phyloP scores from a whole-genome alignment of 2,329 filamentous ascomycete species.

The Grosmannia huntii region DNA sequence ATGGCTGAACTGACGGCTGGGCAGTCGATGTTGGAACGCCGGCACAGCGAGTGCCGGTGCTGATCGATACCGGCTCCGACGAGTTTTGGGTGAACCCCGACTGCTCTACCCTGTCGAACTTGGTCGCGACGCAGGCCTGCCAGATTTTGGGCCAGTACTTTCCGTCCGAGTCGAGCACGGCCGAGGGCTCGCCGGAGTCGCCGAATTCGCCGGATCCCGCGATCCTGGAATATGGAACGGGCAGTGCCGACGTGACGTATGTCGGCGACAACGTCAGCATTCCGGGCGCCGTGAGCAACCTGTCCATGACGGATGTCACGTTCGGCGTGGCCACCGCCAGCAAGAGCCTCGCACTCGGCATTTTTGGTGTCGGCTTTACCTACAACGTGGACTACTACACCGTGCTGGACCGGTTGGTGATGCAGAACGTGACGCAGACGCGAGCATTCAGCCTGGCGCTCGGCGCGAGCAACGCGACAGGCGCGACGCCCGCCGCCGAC shows the following conservation, averaged over 20 bases:
- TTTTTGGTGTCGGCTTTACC: conserved; percentile 59
- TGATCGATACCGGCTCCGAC: conserved; percentile 41
- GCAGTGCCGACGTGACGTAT: conserved; percentile 28
- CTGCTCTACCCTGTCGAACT: conserved; percentile 23
- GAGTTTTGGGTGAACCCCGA: conserved; percentile 48
- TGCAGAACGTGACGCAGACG: conserved; percentile 33
- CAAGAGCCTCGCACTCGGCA: conserved; percentile 32
- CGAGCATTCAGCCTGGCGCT: conserved; percentile 22
- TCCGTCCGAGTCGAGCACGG: conserved; percentile 21
- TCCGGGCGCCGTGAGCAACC: conserved; percentile 10
- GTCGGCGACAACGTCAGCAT: conserved; percentile 25
- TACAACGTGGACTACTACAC: conserved; percentile 26
- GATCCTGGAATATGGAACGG: conserved; percentile 31
- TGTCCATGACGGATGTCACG: conserved; percentile 34
- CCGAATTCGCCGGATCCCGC: conserved; percentile 15
- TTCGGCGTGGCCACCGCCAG: conserved; percentile 44
- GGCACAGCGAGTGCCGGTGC: conserved; percentile 32
- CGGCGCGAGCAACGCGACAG: conserved; percentile 12
- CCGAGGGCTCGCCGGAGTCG: conserved; percentile 14
- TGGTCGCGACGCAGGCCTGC: conserved; percentile 4
- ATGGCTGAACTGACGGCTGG: not conserved
- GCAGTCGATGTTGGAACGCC: conserved; percentile 35
- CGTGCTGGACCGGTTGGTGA: conserved; percentile 31
- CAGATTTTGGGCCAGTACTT: conserved; percentile 30
- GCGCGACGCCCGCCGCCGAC: conserved; percentile 7